Base-by-base conservation (phyloP, 768 basidiomycete species). In the Heimioporus sp. region DNA sequence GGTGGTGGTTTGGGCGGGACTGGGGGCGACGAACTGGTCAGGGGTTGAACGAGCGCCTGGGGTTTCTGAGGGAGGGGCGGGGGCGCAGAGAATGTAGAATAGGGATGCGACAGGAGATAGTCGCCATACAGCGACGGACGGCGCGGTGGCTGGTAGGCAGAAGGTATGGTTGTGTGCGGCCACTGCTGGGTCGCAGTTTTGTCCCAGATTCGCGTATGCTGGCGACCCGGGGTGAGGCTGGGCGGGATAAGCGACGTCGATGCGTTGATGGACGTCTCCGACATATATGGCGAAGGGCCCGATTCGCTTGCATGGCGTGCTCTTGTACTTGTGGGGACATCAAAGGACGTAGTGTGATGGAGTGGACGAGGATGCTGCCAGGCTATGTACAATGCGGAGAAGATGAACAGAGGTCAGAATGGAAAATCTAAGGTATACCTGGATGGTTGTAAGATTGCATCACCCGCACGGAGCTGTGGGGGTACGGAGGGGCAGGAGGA, bases 1-100 rank as follows among this genome's bases (percentile, higher is more conserved):
- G 60, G 43, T 20, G 51, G 47, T 2, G 77, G 76, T 56, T 75
- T 76, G 3, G 76, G 71, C 7, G 76, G 76, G 34, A 75, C 43
- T 9, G 73, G 72, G 10, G 78, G 77, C 4, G 68, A 65, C 0
- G 62, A 43, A 64, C 54, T 57, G 31, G 73, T 69, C n/a, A 66
- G 71, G n/a, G 63, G 56, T 63, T 62, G 53, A 35, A 65, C 40
- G 0, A 67, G 49, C 6, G 49, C 57, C 13, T 51, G 65, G 2
- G 65, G 68, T 42, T 70, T 70, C 34, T 67, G 64, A 13, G 68
- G 66, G 3, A 69, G 43, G 19, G 67, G 67, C 16, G 70, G 68
- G 17, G 68, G 66, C 0, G 66, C 55, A 10, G 60, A 53, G 31
- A 67, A 65, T 30, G 69, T 41, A 16, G 48, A 21, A 5, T 21